These are phyloP conservation scores for Paramyrothecium roridum DNA, from an alignment of 2,329 filamentous ascomycete species.

Conservation along the genomic window DNA sequence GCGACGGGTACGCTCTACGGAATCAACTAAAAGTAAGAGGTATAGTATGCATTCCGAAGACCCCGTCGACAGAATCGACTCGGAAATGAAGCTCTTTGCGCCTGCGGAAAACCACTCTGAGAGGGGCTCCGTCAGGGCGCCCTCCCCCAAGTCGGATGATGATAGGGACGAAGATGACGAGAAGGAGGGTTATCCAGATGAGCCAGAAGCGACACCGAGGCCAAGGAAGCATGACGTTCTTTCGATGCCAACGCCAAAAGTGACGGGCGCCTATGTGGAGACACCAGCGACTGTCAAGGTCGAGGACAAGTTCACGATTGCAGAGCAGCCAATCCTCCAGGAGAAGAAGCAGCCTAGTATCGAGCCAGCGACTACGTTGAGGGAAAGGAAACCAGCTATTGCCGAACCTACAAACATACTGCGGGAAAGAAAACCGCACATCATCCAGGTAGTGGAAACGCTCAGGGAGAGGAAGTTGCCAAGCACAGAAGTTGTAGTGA, in stretches of 20 bases:
- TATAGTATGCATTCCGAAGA: conserved; percentile 52
- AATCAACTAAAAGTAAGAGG: conserved; percentile 46
- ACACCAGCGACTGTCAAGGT: conserved; percentile 47
- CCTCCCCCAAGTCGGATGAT: conserved; percentile 34
- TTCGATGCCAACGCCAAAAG: conserved; percentile 49
- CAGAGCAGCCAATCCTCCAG: conserved; percentile 20
- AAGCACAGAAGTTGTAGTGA: conserved; percentile 12
- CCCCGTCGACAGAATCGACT: conserved; percentile 54
- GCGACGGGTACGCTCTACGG: conserved; percentile 37
- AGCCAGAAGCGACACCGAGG: conserved; percentile 45
- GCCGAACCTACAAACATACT: conserved; percentile 12
- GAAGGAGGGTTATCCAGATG: conserved; percentile 18
- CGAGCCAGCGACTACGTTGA: conserved; percentile 13
- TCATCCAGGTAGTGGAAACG: conserved; percentile 14
- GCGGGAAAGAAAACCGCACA: conserved; percentile 18
- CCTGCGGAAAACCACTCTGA: conserved; percentile 53
- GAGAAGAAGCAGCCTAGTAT: conserved; percentile 16
- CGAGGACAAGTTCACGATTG: background rate
- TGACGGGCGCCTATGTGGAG: conserved; percentile 55
- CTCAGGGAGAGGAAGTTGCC: conserved; percentile 4
- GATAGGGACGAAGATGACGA: conserved; percentile 23
- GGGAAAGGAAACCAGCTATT: conserved; percentile 4
- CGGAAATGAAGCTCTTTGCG: conserved; percentile 55
- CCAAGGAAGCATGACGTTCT: conserved; percentile 40
- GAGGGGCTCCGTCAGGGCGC: conserved; percentile 48